Evolutionary conservation across 208 protist genomes (phyloP).

Genomic region (Leishmania braziliensis): DNA sequence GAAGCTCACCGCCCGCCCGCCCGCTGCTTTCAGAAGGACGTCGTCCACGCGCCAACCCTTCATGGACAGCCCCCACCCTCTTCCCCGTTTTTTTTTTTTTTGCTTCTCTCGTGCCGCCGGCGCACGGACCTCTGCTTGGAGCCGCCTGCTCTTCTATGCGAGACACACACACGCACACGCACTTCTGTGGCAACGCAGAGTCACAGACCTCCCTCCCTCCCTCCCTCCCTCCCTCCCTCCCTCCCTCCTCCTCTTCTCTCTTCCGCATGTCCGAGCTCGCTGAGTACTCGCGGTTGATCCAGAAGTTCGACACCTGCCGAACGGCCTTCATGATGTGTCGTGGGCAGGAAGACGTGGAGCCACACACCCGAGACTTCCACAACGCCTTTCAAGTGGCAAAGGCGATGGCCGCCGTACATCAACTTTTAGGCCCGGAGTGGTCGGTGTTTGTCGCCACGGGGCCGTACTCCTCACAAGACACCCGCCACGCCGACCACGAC

Average conservation of each 20-base stretch:
- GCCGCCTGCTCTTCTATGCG: background rate
- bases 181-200: background rate
- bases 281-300: slow-evolving; percentile 29
- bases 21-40: background rate
- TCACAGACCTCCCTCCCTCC: background rate
- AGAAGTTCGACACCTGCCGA: slow-evolving; percentile 42
- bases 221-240: too few relatives aligned
- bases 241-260: background rate
- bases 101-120: too few relatives aligned
- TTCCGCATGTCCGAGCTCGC: background rate
- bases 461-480: slow-evolving; percentile 49
- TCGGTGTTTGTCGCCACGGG: slow-evolving; percentile 59
- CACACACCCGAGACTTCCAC: slow-evolving; percentile 41
- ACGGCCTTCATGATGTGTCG: slow-evolving; percentile 77
- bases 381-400: slow-evolving; percentile 59
- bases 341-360: slow-evolving; percentile 53
- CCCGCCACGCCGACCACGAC: slow-evolving; percentile 34
- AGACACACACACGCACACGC: background rate
- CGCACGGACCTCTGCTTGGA: background rate
- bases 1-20: background rate
- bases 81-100: background rate
- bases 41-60: background rate
- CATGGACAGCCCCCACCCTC: background rate
- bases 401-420: slow-evolving; percentile 37
- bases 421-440: slow-evolving; percentile 26